Evolutionary conservation across 75 land plant genomes (phyloP).

Genomic region (Azolla pinnata): DNA sequence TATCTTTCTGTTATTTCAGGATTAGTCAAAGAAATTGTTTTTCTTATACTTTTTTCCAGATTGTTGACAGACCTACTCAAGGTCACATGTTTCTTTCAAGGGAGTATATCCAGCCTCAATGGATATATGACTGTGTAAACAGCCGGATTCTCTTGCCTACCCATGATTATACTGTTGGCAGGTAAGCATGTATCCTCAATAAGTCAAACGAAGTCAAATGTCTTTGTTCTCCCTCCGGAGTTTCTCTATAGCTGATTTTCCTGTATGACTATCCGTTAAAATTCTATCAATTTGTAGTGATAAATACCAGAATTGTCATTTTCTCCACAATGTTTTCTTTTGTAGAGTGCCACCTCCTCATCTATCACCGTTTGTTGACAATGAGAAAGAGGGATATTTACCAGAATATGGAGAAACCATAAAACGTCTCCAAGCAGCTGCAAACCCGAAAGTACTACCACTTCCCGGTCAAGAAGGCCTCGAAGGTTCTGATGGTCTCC

Average conservation of each 20-base stretch:
- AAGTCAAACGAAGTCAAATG: no score
- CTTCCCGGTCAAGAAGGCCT: constrained; percentile 50
- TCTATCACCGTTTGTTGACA: constrained; percentile 90
- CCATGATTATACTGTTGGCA: constrained; percentile 62
- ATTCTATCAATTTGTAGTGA: no score
- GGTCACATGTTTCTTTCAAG: constrained; percentile 67
- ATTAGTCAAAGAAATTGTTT: no score
- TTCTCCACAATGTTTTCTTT: no score
- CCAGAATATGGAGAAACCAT: constrained; percentile 93
- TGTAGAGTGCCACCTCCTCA: constrained; percentile 90
- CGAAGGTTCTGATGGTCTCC: not conserved
- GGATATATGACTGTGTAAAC: constrained; percentile 91
- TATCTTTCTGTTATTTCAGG: constrained; percentile 2
- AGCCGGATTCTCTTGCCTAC: constrained; percentile 63
- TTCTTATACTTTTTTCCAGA: constrained; percentile 30
- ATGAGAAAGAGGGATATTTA: constrained; percentile 84
- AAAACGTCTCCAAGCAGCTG: constrained; percentile 66
- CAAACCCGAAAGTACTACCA: constrained; percentile 54
- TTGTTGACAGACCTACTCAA: constrained; percentile 86
- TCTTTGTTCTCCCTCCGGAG: no score
- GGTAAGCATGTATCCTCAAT: constrained; percentile 47
- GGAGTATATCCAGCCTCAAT: constrained; percentile 94
- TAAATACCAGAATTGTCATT: no score
- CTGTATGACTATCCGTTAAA: no score
- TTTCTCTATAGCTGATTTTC: no score